Evolutionary conservation across 306 rosid species (phyloP).

Genomic region (Vachellia collinsii): DNA sequence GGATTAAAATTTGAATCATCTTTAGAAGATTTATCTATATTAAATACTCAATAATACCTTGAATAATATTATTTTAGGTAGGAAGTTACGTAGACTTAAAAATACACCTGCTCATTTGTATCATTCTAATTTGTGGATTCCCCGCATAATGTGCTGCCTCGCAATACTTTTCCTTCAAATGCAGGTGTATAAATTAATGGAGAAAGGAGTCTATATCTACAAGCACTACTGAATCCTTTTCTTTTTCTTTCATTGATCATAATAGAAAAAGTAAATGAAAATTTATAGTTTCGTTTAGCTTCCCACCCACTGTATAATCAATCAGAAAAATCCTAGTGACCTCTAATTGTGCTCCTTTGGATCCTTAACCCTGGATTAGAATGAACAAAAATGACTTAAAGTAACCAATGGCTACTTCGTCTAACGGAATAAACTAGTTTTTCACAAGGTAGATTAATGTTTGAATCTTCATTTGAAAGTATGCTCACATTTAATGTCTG

Average conservation of each 20-base stretch:
- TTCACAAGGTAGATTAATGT: no score
- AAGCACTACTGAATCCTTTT: not conserved
- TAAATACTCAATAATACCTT: no score
- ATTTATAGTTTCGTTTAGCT: not conserved
- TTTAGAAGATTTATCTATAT: no score
- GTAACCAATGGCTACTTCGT: not conserved
- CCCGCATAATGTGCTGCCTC: not conserved
- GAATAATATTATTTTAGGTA: no score
- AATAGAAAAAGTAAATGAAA: not conserved
- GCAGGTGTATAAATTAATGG: not conserved
- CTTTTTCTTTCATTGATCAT: no score
- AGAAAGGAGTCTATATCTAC: not conserved
- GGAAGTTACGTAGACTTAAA: no score
- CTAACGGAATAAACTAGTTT: no score
- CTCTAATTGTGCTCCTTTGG: not conserved
- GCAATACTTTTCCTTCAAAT: not conserved
- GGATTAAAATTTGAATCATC: no score
- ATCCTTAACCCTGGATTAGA: not conserved
- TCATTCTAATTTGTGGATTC: not conserved
- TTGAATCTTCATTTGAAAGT: no score
- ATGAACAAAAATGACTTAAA: not conserved
- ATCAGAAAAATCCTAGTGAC: not conserved
- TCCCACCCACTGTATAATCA: not conserved
- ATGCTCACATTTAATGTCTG: no score
- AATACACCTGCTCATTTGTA: not conserved